Evolutionary conservation across 441 rosid genomes (phyloP).

Genomic region (Populus hybrid): DNA sequence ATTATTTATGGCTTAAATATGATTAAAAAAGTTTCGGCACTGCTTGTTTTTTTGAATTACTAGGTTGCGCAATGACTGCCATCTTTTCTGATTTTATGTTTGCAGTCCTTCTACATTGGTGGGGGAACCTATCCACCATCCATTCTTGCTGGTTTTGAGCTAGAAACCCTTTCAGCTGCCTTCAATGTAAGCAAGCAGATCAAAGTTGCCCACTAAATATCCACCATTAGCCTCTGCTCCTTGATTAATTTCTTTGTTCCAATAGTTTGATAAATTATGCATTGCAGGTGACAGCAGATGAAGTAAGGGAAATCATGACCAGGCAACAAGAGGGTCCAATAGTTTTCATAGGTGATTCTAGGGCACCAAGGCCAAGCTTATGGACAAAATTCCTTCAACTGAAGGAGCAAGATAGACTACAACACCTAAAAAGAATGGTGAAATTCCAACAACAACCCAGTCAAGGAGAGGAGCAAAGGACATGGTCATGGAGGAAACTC

Average conservation of each 20-base stretch:
- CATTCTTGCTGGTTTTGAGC: slow-evolving; percentile 66
- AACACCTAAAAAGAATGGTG: slow-evolving; percentile 47
- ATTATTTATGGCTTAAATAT: background rate
- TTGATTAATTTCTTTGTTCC: background rate
- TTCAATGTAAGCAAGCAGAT: slow-evolving; percentile 53
- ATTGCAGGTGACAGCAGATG: slow-evolving; percentile 46
- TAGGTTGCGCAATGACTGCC: background rate
- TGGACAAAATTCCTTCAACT: slow-evolving; percentile 58
- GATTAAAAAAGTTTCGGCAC: background rate
- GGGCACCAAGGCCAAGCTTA: slow-evolving; percentile 40
- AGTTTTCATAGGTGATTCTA: slow-evolving; percentile 42
- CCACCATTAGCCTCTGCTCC: background rate
- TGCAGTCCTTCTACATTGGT: slow-evolving; percentile 80
- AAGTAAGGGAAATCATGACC: slow-evolving; percentile 39
- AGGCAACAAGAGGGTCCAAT: slow-evolving; percentile 53
- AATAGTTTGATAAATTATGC: background rate
- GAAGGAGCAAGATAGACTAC: slow-evolving; percentile 46
- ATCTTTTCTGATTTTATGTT: background rate
- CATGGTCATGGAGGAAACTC: slow-evolving; percentile 64
- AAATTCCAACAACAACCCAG: slow-evolving; percentile 25
- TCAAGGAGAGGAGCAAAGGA: slow-evolving; percentile 21
- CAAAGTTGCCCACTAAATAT: background rate
- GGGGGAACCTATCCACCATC: slow-evolving; percentile 67
- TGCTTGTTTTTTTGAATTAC: background rate
- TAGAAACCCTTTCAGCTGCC: slow-evolving; percentile 61